Conservation (phyloP, 257 asterid genomes). For the Thymus quinquecostatus region DNA sequence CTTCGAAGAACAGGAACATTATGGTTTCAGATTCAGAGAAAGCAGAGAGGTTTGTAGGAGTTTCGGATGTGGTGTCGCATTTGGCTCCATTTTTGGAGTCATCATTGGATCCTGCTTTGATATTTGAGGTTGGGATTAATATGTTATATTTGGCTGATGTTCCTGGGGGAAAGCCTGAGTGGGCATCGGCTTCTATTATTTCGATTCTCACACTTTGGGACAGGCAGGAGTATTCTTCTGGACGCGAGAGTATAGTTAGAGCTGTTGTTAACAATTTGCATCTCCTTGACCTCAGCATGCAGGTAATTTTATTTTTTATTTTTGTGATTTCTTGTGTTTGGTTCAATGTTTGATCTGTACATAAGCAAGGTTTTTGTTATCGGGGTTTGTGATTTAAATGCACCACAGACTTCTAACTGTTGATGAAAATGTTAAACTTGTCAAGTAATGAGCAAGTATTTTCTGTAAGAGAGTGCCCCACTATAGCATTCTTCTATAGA, state of each 20-base stretch:
- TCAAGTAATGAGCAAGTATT: not conserved
- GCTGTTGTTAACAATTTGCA: slow-evolving; percentile 90
- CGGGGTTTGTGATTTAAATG: not conserved
- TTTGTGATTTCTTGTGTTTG: slow-evolving; percentile 7
- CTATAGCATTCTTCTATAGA: not conserved
- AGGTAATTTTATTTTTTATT: slow-evolving; percentile 40
- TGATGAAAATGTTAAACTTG: not conserved
- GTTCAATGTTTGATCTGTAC: slow-evolving; percentile 13
- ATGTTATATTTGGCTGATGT: slow-evolving; percentile 94
- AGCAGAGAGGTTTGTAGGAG: slow-evolving; percentile 80
- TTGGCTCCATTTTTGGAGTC: slow-evolving; percentile 86
- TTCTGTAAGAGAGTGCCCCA: not conserved
- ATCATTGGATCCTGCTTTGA: slow-evolving; percentile 83
- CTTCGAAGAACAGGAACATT: slow-evolving; percentile 43
- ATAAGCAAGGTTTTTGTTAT: not conserved
- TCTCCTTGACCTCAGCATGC: slow-evolving; percentile 92
- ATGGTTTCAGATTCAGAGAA: slow-evolving; percentile 44
- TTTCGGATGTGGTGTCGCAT: slow-evolving; percentile 85
- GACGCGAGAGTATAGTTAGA: slow-evolving; percentile 88
- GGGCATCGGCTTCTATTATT: slow-evolving; percentile 85
- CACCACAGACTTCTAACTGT: slow-evolving; percentile 8
- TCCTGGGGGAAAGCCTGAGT: slow-evolving; percentile 93
- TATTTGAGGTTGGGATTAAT: slow-evolving; percentile 88
- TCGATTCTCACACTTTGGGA: slow-evolving; percentile 95
- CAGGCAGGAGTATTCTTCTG: slow-evolving; percentile 91